Conservation (phyloP, 169 alveolate species). For the Theileria annulata region DNA sequence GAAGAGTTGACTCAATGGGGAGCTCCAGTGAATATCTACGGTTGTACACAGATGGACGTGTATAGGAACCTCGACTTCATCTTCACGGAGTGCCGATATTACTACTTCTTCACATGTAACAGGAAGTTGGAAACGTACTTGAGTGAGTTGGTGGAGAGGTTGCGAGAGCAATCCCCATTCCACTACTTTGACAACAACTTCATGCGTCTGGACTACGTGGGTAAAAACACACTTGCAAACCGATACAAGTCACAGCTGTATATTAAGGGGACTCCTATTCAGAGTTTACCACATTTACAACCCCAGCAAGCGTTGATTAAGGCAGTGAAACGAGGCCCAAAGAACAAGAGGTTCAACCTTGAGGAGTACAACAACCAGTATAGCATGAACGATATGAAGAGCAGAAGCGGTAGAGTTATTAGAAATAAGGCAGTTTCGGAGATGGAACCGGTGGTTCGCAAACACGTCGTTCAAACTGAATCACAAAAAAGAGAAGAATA, state of each 20-base stretch:
- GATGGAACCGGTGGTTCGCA: constrained; percentile 15
- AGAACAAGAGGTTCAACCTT: neutral
- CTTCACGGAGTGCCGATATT: constrained; percentile 47
- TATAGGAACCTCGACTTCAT: constrained; percentile 27
- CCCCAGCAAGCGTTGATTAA: neutral
- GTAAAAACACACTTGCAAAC: constrained; percentile 19
- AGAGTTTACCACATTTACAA: neutral
- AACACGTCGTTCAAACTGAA: constrained; percentile 17
- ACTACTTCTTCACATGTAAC: constrained; percentile 19
- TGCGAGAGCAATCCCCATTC: constrained; percentile 23
- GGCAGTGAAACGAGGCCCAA: neutral
- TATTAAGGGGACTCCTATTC: neutral
- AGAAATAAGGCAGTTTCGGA: constrained; percentile 23
- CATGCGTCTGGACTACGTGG: constrained; percentile 5
- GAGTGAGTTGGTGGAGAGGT: constrained; percentile 6
- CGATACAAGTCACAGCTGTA: neutral
- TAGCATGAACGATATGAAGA: constrained; percentile 31
- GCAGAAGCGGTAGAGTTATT: constrained; percentile 58
- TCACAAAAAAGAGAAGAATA: constrained; percentile 19
- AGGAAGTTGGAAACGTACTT: neutral
- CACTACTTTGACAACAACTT: constrained; percentile 24
- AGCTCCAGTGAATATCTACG: constrained; percentile 37
- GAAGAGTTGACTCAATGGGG: constrained; percentile 44
- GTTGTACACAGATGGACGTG: constrained; percentile 19
- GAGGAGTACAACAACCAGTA: constrained; percentile 25